phyloP scores from a whole-genome alignment of 257 asterid genomes.

The Fraxinus quadrangulata region DNA sequence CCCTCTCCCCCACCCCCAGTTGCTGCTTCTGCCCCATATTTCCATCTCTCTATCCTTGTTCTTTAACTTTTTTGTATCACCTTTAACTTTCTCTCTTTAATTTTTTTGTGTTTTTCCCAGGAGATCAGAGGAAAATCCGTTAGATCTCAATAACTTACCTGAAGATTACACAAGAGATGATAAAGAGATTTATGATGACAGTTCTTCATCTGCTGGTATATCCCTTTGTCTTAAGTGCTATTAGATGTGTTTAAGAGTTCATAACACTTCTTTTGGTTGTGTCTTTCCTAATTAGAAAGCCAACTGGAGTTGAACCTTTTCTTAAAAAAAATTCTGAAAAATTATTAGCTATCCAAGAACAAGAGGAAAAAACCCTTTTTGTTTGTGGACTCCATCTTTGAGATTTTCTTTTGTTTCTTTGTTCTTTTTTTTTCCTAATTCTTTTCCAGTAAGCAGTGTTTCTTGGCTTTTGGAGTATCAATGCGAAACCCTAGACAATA shows the following conservation, averaged over 20 bases:
- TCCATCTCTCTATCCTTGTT: constrained; percentile 19
- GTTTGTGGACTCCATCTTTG: neutral
- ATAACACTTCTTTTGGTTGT: neutral
- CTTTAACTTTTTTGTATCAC: neutral
- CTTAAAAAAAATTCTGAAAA: neutral
- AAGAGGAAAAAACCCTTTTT: neutral
- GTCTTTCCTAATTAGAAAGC: neutral
- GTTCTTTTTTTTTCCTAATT: neutral
- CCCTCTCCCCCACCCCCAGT: constrained; percentile 3
- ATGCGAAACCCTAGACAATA: constrained; percentile 48
- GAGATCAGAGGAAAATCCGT: constrained; percentile 77
- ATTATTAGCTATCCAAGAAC: neutral
- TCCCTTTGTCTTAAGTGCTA: constrained; percentile 33
- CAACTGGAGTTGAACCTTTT: neutral
- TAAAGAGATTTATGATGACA: constrained; percentile 63
- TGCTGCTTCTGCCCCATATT: neutral
- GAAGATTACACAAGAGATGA: constrained; percentile 75
- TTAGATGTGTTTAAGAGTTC: neutral
- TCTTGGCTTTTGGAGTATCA: constrained; percentile 31
- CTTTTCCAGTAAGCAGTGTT: neutral
- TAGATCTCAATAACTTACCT: constrained; percentile 97
- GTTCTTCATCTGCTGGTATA: constrained; percentile 81
- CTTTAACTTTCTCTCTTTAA: neutral
- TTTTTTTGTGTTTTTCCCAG: constrained; percentile 40
- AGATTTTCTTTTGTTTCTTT: neutral